Conservation (phyloP, 129 eudicot genomes). For the Flaveria brownii region DNA sequence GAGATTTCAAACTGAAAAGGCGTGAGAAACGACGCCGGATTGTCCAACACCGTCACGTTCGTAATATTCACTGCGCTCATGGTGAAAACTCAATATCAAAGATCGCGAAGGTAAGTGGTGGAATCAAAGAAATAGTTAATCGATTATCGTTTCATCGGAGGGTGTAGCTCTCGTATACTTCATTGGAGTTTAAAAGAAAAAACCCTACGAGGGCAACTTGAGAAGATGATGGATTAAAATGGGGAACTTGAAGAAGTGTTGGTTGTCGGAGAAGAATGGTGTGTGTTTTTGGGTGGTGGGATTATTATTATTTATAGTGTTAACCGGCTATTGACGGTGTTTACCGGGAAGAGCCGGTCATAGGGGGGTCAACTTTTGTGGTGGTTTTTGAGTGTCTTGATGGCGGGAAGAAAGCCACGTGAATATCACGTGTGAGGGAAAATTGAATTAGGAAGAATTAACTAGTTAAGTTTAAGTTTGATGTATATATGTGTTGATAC, state of each 20-base stretch:
- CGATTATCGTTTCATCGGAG: neutral
- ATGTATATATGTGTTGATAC: too few species aligned
- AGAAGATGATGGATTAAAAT: slow-evolving; percentile 10
- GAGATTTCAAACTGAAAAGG: slow-evolving; percentile 90
- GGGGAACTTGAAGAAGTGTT: slow-evolving; percentile 6
- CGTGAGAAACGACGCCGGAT: slow-evolving; percentile 75
- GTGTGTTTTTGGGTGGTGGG: slow-evolving; percentile 21
- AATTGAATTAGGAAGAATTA: too few species aligned
- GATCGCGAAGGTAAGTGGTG: neutral
- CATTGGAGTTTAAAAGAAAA: slow-evolving; percentile 23
- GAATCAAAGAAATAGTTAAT: neutral
- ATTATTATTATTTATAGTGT: slow-evolving; percentile 32
- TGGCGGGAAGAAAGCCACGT: slow-evolving; percentile 38
- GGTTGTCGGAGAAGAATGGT: slow-evolving; percentile 17
- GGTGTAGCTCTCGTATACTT: slow-evolving; percentile 14
- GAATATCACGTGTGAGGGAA: neutral
- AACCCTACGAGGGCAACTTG: neutral
- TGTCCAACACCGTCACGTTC: slow-evolving; percentile 74
- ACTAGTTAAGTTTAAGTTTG: too few species aligned
- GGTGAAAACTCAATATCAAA: neutral
- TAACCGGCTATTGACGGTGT: slow-evolving; percentile 44
- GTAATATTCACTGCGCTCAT: slow-evolving; percentile 93
- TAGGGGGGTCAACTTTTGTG: slow-evolving; percentile 10
- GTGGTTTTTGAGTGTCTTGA: slow-evolving; percentile 21
- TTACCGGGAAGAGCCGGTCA: slow-evolving; percentile 61